Evolutionary conservation across 2,329 filamentous ascomycete genomes (phyloP).

Genomic region (Aspergillus sp.): DNA sequence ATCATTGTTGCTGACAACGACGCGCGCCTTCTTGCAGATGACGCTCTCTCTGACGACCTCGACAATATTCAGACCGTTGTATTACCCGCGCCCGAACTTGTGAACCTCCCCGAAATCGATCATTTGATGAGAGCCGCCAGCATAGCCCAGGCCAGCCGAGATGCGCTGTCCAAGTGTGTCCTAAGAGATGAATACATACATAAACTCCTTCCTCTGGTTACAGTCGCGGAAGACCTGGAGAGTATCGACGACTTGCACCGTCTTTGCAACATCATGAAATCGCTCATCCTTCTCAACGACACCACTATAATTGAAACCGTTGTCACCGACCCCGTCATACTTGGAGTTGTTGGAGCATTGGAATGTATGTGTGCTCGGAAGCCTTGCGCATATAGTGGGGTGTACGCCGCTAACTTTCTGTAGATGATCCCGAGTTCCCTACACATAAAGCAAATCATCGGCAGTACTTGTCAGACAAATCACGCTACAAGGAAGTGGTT

Average conservation of each 20-base stretch:
- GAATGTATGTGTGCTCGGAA: constrained; percentile 62
- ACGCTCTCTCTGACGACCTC: constrained; percentile 85
- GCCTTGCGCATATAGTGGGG: neutral
- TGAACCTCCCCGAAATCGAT: constrained; percentile 81
- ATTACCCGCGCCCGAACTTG: constrained; percentile 77
- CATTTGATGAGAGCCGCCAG: constrained; percentile 77
- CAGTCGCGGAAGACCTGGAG: constrained; percentile 88
- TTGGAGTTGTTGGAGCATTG: constrained; percentile 90
- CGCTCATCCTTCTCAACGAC: constrained; percentile 90
- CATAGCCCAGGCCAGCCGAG: constrained; percentile 71
- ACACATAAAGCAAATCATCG: constrained; percentile 97
- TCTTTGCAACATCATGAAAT: constrained; percentile 97
- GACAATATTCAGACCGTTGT: constrained; percentile 70
- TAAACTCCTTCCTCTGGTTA: constrained; percentile 81
- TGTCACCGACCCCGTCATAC: constrained; percentile 82
- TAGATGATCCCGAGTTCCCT: constrained; percentile 92
- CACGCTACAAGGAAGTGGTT: constrained; percentile 94
- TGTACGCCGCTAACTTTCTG: constrained; percentile 29
- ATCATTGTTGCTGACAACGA: constrained; percentile 19
- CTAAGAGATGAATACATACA: constrained; percentile 82
- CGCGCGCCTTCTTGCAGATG: constrained; percentile 56
- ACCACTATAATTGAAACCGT: constrained; percentile 91
- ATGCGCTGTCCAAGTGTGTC: constrained; percentile 83
- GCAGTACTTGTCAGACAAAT: constrained; percentile 84
- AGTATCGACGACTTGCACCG: constrained; percentile 82